Evolutionary conservation across 257 asterid species (phyloP), one percentile per base, ranked within the genome.

Genomic region (Buddleja alternifolia): DNA sequence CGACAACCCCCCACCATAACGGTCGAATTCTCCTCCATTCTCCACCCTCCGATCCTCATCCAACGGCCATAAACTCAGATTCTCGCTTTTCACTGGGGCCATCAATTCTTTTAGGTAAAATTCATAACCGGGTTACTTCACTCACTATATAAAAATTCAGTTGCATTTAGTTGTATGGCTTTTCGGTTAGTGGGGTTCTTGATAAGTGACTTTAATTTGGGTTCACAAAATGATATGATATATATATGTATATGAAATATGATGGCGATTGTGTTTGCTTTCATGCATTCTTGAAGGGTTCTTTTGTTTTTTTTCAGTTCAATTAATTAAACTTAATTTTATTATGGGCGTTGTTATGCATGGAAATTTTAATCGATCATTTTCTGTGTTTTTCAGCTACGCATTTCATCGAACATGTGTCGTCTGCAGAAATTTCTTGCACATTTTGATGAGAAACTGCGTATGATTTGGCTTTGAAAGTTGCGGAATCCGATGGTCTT

Each of bases 401-500:
- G 11, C 11, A 48, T 66, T 76, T 76, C 86, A 78, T 42, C 21
- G 65, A 77, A 80, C 71, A 79, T 75, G 85, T 77, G 40, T 62
- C 29, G 17, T 63, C 70, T 55, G 73, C 83, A 63, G 61, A 71
- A 14, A 63, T 53, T 63, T 60, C 70, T 51, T 67, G 72, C 21
- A 1, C 70, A 79, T 50, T 76, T 73, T 75, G 86, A 71, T 58
- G 58, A 68, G 15, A 60, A 73, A 67, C 56, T 72, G 70, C 67
- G 46, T 17, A 84, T 88, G 86, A 76, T 66, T 75, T 57, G 56
- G 58, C 51, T 48, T 61, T 83, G 88, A 88, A 75, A 60, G 75
- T 80, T 77, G 58, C 54, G 97, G 98, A 90, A 90, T 88, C 98
- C 97, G 96, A 90, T 90, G 92, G 79, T 90, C 78, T 12, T 67